A percentile compares a stretch with the other conserved stretches of the same genome.
These are phyloP conservation scores for Phytophthora cryptogea DNA, from an alignment of 352 stramenopile species.

Conservation along the genomic window DNA sequence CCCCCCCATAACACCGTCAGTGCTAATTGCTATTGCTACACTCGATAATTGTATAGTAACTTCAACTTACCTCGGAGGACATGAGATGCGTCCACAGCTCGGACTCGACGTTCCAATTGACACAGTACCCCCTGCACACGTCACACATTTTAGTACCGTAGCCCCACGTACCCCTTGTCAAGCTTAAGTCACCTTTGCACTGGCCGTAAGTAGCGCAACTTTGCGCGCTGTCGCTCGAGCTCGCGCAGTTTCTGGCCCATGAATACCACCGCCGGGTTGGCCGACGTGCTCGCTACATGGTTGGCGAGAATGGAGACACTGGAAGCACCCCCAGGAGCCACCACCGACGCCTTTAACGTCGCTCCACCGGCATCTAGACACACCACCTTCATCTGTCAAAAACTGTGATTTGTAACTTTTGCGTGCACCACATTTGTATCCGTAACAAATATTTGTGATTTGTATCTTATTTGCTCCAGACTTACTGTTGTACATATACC, in stretches of 20 bases:
- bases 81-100: conserved; percentile 65
- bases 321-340: conserved; percentile 9
- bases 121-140: conserved; percentile 65
- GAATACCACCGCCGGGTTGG: conserved; percentile 22
- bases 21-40: background rate
- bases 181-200: conserved; percentile 29
- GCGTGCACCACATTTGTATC: background rate
- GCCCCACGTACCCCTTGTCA: background rate
- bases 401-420: background rate
- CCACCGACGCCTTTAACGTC: conserved; percentile 66
- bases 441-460: no score
- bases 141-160: background rate
- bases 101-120: conserved; percentile 81
- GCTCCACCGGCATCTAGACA: conserved; percentile 63
- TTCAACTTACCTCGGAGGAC: conserved; percentile 42
- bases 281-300: conserved; percentile 43
- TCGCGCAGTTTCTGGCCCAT: conserved; percentile 57
- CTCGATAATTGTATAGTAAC: conserved; percentile 7
- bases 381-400: conserved; percentile 41
- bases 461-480: no score
- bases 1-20: background rate
- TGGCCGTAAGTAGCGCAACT: conserved; percentile 48
- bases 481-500: no score
- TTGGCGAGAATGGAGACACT: conserved; percentile 45
- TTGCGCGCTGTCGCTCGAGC: conserved; percentile 57